phyloP scores from a whole-genome alignment of 2,329 filamentous ascomycete genomes.

The Talaromyces sp. region DNA sequence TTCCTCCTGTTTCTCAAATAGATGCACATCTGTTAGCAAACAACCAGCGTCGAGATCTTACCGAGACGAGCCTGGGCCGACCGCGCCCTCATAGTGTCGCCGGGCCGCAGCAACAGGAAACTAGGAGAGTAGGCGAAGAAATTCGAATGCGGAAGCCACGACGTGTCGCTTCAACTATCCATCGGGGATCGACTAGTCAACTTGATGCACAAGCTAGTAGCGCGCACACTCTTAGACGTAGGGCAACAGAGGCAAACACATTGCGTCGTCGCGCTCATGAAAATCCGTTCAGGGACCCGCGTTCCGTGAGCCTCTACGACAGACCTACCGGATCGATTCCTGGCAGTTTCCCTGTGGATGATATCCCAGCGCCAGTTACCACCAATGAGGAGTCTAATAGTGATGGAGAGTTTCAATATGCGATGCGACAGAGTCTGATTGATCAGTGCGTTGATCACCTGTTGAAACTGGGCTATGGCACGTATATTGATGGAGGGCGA shows the following conservation, averaged over 20 bases:
- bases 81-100: background rate
- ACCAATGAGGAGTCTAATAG: background rate
- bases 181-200: constrained; percentile 25
- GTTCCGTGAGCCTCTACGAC: constrained; percentile 9
- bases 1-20: constrained; percentile 38
- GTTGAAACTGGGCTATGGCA: constrained; percentile 41
- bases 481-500: constrained; percentile 31
- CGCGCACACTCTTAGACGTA: constrained; percentile 25
- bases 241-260: constrained; percentile 27
- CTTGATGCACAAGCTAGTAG: constrained; percentile 24
- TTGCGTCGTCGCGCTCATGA: constrained; percentile 17
- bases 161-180: background rate
- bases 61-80: background rate
- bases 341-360: constrained; percentile 27
- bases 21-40: constrained; percentile 33
- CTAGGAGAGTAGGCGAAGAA: background rate
- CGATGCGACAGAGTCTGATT: constrained; percentile 22
- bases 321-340: constrained; percentile 19
- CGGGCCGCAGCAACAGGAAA: background rate
- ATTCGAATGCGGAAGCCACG: constrained; percentile 5
- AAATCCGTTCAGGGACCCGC: background rate
- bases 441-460: constrained; percentile 40
- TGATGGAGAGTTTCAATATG: constrained; percentile 12
- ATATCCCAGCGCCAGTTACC: constrained; percentile 1
- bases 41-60: constrained; percentile 17